Evolutionary conservation across 2,329 filamentous ascomycete genomes (phyloP).

Genomic region (Mollisia scopiformis): DNA sequence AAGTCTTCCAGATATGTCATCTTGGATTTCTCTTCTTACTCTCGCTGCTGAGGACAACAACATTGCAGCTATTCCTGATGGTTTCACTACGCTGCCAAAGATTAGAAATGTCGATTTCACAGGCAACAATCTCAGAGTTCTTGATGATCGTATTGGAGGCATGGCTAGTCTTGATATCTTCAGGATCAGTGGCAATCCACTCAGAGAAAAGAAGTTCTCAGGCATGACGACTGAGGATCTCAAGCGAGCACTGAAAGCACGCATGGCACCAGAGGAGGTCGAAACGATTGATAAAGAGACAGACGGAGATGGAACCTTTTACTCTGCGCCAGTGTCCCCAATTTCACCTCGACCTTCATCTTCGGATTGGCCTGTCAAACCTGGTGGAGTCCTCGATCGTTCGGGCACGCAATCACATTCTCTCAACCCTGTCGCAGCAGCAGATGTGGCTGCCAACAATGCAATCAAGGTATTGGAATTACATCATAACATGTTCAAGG

Average conservation of each 20-base stretch:
- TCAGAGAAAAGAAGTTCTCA: constrained; percentile 85
- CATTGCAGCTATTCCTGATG: constrained; percentile 74
- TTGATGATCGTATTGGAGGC: constrained; percentile 76
- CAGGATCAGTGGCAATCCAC: constrained; percentile 83
- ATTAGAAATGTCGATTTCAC: constrained; percentile 82
- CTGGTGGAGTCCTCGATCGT: constrained; percentile 64
- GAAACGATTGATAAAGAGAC: constrained; percentile 34
- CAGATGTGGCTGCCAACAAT: constrained; percentile 55
- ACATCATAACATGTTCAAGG: constrained; percentile 75
- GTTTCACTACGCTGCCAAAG: constrained; percentile 68
- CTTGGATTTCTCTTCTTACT: constrained; percentile 73
- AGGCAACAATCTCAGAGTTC: constrained; percentile 76
- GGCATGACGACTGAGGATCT: constrained; percentile 80
- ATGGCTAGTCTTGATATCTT: constrained; percentile 81
- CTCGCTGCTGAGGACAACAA: constrained; percentile 82
- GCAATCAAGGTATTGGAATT: constrained; percentile 64
- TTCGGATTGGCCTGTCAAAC: constrained; percentile 34
- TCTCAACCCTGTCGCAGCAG: constrained; percentile 60
- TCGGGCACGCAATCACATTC: constrained; percentile 67
- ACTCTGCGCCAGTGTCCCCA: constrained; percentile 29
- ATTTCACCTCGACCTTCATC: constrained; percentile 28
- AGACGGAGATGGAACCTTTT: constrained; percentile 34
- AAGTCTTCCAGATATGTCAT: constrained; percentile 71
- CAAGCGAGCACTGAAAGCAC: constrained; percentile 70
- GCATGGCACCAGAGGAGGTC: constrained; percentile 59